Evolutionary conservation across 106 monocot species (phyloP).

Genomic region (Iris macrosiphon): DNA sequence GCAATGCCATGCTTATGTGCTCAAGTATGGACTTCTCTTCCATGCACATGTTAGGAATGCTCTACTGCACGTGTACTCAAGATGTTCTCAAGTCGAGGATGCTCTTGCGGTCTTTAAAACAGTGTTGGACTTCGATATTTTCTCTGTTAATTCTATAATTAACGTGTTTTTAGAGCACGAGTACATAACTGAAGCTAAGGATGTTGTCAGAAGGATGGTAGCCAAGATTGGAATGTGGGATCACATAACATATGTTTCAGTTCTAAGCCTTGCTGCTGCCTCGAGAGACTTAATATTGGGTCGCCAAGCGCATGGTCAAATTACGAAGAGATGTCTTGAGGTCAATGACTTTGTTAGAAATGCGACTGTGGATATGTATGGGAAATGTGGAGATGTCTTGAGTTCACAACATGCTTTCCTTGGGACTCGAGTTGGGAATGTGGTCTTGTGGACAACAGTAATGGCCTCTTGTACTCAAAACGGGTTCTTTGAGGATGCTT

Average conservation of each 20-base stretch:
- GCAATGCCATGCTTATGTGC: conserved; percentile 54
- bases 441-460: conserved; percentile 59
- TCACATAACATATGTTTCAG: conserved; percentile 43
- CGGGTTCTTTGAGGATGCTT: conserved; percentile 50
- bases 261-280: conserved; percentile 47
- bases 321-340: conserved; percentile 30
- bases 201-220: conserved; percentile 29
- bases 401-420: conserved; percentile 24
- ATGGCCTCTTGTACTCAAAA: conserved; percentile 53
- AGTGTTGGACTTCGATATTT: conserved; percentile 18
- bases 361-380: conserved; percentile 56
- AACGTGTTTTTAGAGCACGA: conserved; percentile 44
- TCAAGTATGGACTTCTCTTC: conserved; percentile 39
- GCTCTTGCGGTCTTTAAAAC: conserved; percentile 26
- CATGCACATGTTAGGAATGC: conserved; percentile 36
- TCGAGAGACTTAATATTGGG: conserved; percentile 30
- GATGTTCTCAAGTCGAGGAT: conserved; percentile 26
- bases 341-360: conserved; percentile 37
- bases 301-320: conserved; percentile 47
- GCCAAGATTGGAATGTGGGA: conserved; percentile 43
- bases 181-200: conserved; percentile 13
- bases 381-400: conserved; percentile 37
- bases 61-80: conserved; percentile 47
- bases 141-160: conserved; percentile 55
- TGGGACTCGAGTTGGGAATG: conserved; percentile 25